Evolutionary conservation across 202 grass and related monocot genomes (phyloP).

Genomic region (Schoenoplectus tabernaemontani): DNA sequence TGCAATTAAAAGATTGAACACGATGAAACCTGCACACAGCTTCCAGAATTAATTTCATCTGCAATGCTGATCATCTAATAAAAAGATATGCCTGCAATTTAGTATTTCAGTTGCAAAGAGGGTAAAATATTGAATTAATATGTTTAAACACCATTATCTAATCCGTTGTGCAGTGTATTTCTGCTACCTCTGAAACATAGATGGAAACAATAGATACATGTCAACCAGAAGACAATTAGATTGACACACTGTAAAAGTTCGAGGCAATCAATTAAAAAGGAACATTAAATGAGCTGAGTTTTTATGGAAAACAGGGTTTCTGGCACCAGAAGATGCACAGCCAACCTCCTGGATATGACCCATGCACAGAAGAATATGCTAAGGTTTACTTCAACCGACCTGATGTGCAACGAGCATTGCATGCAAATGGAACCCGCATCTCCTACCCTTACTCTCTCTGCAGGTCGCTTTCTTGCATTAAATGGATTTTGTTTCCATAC

Average conservation of each 20-base stretch:
- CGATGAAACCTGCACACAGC: neutral
- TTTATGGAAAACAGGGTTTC: constrained; percentile 18
- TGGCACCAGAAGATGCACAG: constrained; percentile 52
- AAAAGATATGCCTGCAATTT: neutral
- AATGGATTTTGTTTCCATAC: neutral
- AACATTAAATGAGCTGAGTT: neutral
- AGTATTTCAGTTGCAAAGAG: neutral
- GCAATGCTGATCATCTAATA: neutral
- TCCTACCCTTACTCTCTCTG: constrained; percentile 66
- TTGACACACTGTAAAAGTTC: neutral
- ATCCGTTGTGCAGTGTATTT: neutral
- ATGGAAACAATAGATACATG: neutral
- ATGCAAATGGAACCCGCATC: constrained; percentile 61
- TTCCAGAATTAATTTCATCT: neutral
- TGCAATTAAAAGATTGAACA: too few species aligned
- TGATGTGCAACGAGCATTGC: constrained; percentile 70
- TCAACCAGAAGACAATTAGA: neutral
- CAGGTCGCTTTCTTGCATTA: constrained; percentile 41
- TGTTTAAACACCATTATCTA: neutral
- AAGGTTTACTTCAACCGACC: constrained; percentile 59
- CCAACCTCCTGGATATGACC: constrained; percentile 73
- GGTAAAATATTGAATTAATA: neutral
- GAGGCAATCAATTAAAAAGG: neutral
- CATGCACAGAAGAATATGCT: constrained; percentile 91
- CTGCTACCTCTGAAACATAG: neutral